Evolutionary conservation across 345 rosid species (phyloP), one percentile per base, ranked within the genome.

Genomic region (Linum usitatissimum): DNA sequence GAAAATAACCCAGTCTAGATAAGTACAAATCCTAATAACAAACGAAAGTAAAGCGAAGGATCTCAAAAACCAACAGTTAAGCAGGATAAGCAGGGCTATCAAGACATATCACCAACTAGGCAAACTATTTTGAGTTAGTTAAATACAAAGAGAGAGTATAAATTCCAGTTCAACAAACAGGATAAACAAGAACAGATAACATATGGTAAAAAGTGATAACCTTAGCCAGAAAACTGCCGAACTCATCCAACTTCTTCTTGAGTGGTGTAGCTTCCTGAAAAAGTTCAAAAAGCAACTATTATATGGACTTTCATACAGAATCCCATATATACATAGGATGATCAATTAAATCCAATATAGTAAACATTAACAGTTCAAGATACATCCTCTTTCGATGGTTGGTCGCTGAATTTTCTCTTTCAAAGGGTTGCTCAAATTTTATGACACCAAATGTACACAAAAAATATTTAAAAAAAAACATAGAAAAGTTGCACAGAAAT

Each of bases 221-320:
- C 97, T 93, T 93, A 19, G 99, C 99, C 81, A 93, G 81, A 71
- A 93, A 90, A 72, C 91, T 81, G 62, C 97, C 97, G 81, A 93
- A 93, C 78, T 93, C 99, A 76, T 93, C 99, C 80, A 93, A 78
- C 74, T 93, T 90, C 87, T 81, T 93, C 80, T 93, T 93, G 82
- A 93, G 73, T 63, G 99, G 97, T 48, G 97, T 90, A 31, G 66
- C 90, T 78, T 93, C 97, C 99, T 93, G 86, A 75, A 83, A 72
- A 57, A 75, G 39, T 21, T 51, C 61, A 61, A 74, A 55, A 64
- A 54, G 65, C 59, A 54, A 57, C 61, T 64, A 57, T 62, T 53
- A 45, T 45, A 45, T 45, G 10, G 13, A 45, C 51, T 45, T 2
- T 45, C 51, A 45, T 10, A 45, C 51, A 9, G 10, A 45, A 45